Evolutionary conservation across 2,329 filamentous ascomycete species (phyloP), one percentile per base, ranked within the genome.

Genomic region (Cercospora sp.): DNA sequence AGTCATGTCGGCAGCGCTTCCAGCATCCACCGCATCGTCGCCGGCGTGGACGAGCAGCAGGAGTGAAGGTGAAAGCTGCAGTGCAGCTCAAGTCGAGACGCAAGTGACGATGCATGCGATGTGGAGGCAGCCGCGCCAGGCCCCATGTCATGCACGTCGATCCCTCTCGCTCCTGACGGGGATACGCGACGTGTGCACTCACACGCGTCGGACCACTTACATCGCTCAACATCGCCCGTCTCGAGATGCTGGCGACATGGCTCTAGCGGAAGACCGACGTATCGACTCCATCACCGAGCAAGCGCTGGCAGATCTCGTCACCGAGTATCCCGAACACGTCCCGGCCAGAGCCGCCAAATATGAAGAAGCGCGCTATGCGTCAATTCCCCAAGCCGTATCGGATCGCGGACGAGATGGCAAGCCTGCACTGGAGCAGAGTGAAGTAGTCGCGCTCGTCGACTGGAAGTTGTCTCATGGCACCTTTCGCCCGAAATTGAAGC

Each of bases 401-500:
- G 48, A 51, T 36, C 48, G 62, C 23, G 28, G 55, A 23, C 20
- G 36, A 33, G 73, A 76, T 31, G 72, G 71, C 5, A 20, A 60
- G 40, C 33, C 55, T 12, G 72, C 77, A 4, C 86, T 92, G 80
- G 80, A 76, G 2, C 84, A 88, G 58, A 81, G 84, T 0, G 86
- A 91, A 73, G 81, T 91, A 36, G 84, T 87, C 73, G 81, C 74
- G 20, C 82, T 92, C 3, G 85, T 91, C 9, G 85, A 90, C 58
- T 92, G 90, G 90, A 92, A 92, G 77, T 81, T 92, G 87, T 81
- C 82, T 72, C 83, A 85, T 69, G 84, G 84, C 70, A 85, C 82
- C 20, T 85, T 82, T 70, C 82, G 84, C 6, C 82, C 83, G 1
- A 78, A 74, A 6, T 78, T 86, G 2, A 75, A 82, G 31, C 74